phyloP scores from a whole-genome alignment of 306 rosid genomes.

The Malus sieversii region DNA sequence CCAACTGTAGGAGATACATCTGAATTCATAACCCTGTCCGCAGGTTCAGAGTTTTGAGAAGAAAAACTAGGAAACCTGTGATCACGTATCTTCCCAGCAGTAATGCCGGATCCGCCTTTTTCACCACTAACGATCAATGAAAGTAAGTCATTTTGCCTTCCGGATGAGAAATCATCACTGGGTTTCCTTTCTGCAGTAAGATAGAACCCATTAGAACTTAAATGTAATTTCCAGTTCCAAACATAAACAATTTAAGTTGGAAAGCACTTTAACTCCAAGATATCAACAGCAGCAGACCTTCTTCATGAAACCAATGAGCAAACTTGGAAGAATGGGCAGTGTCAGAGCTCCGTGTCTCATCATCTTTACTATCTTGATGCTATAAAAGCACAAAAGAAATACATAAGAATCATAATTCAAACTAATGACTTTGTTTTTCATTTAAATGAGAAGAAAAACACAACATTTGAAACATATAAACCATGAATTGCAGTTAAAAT shows the following conservation, averaged over 20 bases:
- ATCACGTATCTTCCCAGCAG: conserved; percentile 32
- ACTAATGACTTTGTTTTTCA: background rate
- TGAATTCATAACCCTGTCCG: conserved; percentile 28
- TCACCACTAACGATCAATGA: conserved; percentile 76
- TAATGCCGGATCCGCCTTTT: conserved; percentile 39
- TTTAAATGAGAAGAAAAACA: background rate
- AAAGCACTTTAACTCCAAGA: conserved; percentile 16
- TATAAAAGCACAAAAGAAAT: conserved; percentile 18
- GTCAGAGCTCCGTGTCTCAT: conserved; percentile 49
- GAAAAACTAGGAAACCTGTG: conserved; percentile 34
- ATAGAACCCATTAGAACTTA: conserved; percentile 2
- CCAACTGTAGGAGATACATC: conserved; percentile 26
- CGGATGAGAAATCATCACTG: conserved; percentile 38
- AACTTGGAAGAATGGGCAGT: conserved; percentile 70
- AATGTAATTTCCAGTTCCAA: conserved; percentile 4
- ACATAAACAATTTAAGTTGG: conserved; percentile 9
- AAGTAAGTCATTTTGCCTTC: conserved; percentile 65
- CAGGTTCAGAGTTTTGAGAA: conserved; percentile 39
- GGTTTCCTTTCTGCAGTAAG: conserved; percentile 60
- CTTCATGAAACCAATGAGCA: conserved; percentile 87
- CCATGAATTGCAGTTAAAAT: background rate
- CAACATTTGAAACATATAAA: background rate
- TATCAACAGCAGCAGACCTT: conserved; percentile 45
- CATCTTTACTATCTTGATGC: conserved; percentile 47
- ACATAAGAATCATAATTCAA: conserved; percentile 13